A percentile compares a stretch with the other conserved stretches of the same genome.
Evolutionary conservation across 768 basidiomycete genomes (phyloP).

Genomic region (Boletus patriciae): DNA sequence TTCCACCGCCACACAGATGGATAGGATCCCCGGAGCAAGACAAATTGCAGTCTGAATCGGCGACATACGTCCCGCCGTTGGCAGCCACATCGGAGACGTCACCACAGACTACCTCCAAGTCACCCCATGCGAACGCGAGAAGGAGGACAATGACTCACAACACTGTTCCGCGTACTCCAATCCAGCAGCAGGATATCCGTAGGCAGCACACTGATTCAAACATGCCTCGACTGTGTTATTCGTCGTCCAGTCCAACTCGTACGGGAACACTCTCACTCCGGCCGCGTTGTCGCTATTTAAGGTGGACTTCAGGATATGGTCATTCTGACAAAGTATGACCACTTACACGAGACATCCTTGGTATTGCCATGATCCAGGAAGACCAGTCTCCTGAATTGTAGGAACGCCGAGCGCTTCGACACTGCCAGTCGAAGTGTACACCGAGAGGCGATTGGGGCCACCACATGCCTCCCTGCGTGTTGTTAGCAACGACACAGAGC

Average conservation of each 20-base stretch:
- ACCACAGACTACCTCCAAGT: no score
- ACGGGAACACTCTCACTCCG: constrained; percentile 52
- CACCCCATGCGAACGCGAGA: no score
- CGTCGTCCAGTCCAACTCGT: constrained; percentile 54
- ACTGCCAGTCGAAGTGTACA: constrained; percentile 55
- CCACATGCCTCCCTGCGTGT: constrained; percentile 62
- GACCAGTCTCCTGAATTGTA: constrained; percentile 47
- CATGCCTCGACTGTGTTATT: constrained; percentile 69
- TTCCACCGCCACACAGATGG: constrained; percentile 64
- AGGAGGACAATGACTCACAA: constrained; percentile 49
- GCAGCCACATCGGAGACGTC: constrained; percentile 54
- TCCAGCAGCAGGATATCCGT: constrained; percentile 71
- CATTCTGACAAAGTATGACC: background rate
- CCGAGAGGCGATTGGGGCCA: constrained; percentile 67
- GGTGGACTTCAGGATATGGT: background rate
- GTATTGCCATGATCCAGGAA: constrained; percentile 67
- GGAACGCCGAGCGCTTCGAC: constrained; percentile 63
- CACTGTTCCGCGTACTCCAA: constrained; percentile 72
- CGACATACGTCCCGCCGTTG: constrained; percentile 33
- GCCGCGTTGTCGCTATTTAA: constrained; percentile 46
- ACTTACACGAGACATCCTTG: constrained; percentile 65
- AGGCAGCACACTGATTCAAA: constrained; percentile 64
- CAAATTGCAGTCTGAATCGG: constrained; percentile 42
- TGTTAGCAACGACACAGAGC: background rate
- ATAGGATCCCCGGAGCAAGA: constrained; percentile 71